These are phyloP conservation scores for Backusella sp. DNA, from an alignment of 192 early-diverging fungal species.

Conservation along the genomic window DNA sequence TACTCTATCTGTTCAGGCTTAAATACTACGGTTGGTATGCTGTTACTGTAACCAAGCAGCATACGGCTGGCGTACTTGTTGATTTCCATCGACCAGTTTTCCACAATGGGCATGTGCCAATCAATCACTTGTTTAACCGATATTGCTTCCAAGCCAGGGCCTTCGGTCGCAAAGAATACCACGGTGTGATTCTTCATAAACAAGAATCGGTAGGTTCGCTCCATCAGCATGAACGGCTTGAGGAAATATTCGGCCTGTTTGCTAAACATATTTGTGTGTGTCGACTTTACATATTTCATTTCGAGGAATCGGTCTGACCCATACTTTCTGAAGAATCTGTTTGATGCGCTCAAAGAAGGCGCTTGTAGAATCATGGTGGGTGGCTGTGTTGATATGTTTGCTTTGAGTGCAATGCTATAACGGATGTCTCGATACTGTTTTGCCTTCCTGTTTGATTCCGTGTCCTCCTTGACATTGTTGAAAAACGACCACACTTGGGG, in stretches of 20 bases:
- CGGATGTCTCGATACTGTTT: conserved; percentile 1
- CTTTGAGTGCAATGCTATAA: not conserved
- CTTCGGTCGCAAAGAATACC: conserved; percentile 35
- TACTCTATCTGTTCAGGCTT: conserved; percentile 20
- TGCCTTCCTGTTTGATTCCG: not conserved
- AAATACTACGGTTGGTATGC: conserved; percentile 25
- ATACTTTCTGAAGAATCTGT: conserved; percentile 33
- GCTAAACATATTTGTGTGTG: not conserved
- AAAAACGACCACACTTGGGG: conserved; percentile 4
- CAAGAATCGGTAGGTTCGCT: conserved; percentile 29
- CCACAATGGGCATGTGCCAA: conserved; percentile 29
- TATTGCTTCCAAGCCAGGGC: conserved; percentile 1
- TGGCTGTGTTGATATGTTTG: not conserved
- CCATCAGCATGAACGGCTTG: conserved; percentile 22
- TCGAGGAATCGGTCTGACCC: conserved; percentile 30
- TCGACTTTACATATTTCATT: conserved; percentile 11
- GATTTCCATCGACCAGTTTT: conserved; percentile 25
- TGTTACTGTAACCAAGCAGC: conserved; percentile 34
- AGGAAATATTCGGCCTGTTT: conserved; percentile 1
- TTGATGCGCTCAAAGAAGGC: conserved; percentile 18
- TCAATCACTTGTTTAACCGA: conserved; percentile 26
- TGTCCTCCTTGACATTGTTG: not conserved
- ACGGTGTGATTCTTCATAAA: conserved; percentile 29
- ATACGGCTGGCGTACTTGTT: conserved; percentile 34
- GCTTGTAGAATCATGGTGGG: conserved; percentile 13